phyloP scores from a whole-genome alignment of 2,329 filamentous ascomycete species.

The Aspergillus sp. region DNA sequence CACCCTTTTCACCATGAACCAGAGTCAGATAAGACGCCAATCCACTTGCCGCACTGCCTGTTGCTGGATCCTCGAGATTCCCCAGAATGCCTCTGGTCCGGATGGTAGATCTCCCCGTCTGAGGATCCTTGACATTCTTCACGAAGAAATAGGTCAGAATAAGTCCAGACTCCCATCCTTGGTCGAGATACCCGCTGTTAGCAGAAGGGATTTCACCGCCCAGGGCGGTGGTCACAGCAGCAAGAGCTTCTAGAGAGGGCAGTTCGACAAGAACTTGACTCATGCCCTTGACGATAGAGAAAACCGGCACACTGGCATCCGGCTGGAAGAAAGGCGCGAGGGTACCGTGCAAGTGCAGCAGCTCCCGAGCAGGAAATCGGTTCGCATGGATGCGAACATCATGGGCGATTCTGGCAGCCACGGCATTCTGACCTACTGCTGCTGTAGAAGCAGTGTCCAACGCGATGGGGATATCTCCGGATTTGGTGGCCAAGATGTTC shows the following conservation, averaged over 20 bases:
- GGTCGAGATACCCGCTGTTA: not conserved
- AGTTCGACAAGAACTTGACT: constrained; percentile 57
- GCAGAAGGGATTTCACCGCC: not conserved
- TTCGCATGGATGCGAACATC: too few relatives aligned
- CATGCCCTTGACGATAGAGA: constrained; percentile 18
- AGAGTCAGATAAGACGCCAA: constrained; percentile 46
- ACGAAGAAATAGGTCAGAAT: not conserved
- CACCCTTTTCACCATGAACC: constrained; percentile 22
- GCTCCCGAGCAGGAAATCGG: too few relatives aligned
- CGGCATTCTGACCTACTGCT: constrained; percentile 38
- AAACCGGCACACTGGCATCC: constrained; percentile 16
- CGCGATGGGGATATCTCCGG: constrained; percentile 44
- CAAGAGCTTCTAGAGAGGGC: constrained; percentile 47
- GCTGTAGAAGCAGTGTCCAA: constrained; percentile 49
- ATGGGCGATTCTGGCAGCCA: not conserved
- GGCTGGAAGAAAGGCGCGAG: constrained; percentile 6
- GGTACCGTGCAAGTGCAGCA: too few relatives aligned
- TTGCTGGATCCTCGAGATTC: constrained; percentile 50
- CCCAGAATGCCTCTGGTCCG: not conserved
- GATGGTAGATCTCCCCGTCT: constrained; percentile 12
- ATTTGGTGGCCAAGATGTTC: constrained; percentile 40
- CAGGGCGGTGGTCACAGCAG: constrained; percentile 1
- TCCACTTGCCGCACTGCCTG: constrained; percentile 51
- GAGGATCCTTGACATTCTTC: not conserved
- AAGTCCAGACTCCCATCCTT: not conserved